A percentile compares a stretch with the other conserved stretches of the same genome.
phyloP scores from a whole-genome alignment of 2,329 filamentous ascomycete genomes.

The Alternaria tenuissima region DNA sequence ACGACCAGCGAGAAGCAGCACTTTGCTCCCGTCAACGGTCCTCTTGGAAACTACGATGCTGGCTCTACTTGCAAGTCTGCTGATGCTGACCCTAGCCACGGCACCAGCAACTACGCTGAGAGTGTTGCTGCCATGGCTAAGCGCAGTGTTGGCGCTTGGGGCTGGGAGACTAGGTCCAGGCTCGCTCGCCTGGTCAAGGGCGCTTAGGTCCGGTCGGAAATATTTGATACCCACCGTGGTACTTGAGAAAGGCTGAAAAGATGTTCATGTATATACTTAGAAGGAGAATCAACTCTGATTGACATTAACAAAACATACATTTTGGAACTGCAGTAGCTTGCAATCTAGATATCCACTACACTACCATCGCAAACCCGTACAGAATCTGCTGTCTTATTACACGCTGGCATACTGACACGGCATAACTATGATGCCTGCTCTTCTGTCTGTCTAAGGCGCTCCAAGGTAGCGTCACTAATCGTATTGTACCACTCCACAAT shows the following conservation, averaged over 20 bases:
- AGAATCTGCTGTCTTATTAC: neutral
- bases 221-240: neutral
- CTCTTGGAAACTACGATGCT: slow-evolving; percentile 42
- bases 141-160: slow-evolving; percentile 22
- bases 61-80: slow-evolving; percentile 45
- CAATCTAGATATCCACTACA: neutral
- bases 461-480: too few species aligned
- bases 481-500: neutral
- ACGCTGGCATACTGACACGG: neutral
- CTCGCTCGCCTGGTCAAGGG: slow-evolving; percentile 16
- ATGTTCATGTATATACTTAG: slow-evolving; percentile 17
- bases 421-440: neutral
- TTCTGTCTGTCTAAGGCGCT: neutral
- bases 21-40: slow-evolving; percentile 50
- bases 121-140: slow-evolving; percentile 44
- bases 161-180: slow-evolving; percentile 28
- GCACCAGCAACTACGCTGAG: slow-evolving; percentile 54
- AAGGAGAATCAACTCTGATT: neutral
- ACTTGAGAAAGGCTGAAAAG: neutral
- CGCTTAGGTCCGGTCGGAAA: neutral
- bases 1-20: slow-evolving; percentile 47
- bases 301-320: neutral
- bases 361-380: neutral
- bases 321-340: neutral
- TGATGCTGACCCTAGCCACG: slow-evolving; percentile 55